These are phyloP conservation scores for Venturia oleaginea DNA, from an alignment of 2,329 filamentous ascomycete genomes.

Conservation along the genomic window DNA sequence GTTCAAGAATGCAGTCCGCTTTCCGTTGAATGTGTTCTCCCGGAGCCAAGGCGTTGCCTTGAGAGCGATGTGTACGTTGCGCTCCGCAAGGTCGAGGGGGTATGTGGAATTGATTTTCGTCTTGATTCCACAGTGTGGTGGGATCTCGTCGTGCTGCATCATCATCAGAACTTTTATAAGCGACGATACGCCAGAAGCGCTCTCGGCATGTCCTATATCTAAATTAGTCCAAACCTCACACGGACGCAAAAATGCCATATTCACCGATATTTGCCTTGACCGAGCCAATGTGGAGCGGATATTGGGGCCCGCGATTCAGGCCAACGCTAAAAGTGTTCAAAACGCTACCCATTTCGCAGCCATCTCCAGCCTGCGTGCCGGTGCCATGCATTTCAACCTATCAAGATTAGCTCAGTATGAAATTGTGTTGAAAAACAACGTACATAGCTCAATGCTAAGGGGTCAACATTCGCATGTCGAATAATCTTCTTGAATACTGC, in stretches of 20 bases:
- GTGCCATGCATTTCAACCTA: slow-evolving; percentile 21
- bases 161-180: slow-evolving; percentile 30
- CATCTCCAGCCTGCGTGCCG: slow-evolving; percentile 24
- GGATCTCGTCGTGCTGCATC: slow-evolving; percentile 23
- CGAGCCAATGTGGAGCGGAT: slow-evolving; percentile 22
- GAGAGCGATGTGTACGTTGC: slow-evolving; percentile 15
- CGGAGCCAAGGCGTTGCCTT: slow-evolving; percentile 9
- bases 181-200: slow-evolving; percentile 23
- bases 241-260: neutral
- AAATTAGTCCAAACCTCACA: neutral
- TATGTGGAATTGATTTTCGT: slow-evolving; percentile 21
- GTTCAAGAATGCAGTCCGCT: slow-evolving; percentile 23
- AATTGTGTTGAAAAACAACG: slow-evolving; percentile 16
- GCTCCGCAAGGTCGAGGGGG: slow-evolving; percentile 18
- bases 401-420: neutral
- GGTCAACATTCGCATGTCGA: slow-evolving; percentile 9
- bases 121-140: slow-evolving; percentile 23
- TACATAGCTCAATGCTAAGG: slow-evolving; percentile 18
- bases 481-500: slow-evolving; percentile 17
- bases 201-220: neutral
- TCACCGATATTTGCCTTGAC: slow-evolving; percentile 24
- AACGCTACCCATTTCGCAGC: slow-evolving; percentile 19
- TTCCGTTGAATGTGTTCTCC: slow-evolving; percentile 23
- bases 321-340: slow-evolving; percentile 17
- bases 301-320: slow-evolving; percentile 11